Base-by-base conservation (phyloP, 805 yeast genomes). In the Myxozyma nipponensis region DNA sequence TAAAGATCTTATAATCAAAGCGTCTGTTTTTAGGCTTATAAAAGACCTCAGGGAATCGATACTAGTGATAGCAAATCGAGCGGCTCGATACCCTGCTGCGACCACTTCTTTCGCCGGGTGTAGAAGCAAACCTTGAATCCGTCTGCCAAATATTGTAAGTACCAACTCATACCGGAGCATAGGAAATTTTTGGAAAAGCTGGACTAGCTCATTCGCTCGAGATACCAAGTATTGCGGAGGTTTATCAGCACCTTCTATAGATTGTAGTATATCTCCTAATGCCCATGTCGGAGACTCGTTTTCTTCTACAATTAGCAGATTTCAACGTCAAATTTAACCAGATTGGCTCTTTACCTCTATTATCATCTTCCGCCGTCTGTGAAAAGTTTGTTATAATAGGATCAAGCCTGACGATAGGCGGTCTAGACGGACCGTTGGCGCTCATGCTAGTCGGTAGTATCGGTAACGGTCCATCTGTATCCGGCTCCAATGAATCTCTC, bases 71-170 rank as follows among this genome's bases (percentile, higher is more conserved):
- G 86, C 71, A 56, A 84, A 77, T 17, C 96, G 71, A 21, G 88
- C 75, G 1, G 88, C 74, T 44, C 95, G 72, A 65, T 81, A 88
- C 0, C 90, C 95, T 1, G 88, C 76, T 0, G 90, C 84, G 5
- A 83, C 74, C 1, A 86, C 83, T 50, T 79, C 82, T 25, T 81
- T 73, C 42, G 77, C 74, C 4, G 72, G 72, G 59, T 78, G 81
- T 24, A 78, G 69, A 19, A 90, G 66, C 63, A 88, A 71, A 19
- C 75, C 74, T 59, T 81, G 85, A 9, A 90, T 72, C 54, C 58
- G 58, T 39, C 69, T 67, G 13, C 65, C 62, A 23, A 68, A 65
- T 22, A 62, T 63, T 4, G 64, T 50, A 57, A 71, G 56, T 4
- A 65, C 81, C 26, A 90, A 69, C 44, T 87, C 95, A 30, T 76